These are phyloP conservation scores for Blepharisma stoltei DNA, from an alignment of 73 alveolate genomes.

Conservation along the genomic window DNA sequence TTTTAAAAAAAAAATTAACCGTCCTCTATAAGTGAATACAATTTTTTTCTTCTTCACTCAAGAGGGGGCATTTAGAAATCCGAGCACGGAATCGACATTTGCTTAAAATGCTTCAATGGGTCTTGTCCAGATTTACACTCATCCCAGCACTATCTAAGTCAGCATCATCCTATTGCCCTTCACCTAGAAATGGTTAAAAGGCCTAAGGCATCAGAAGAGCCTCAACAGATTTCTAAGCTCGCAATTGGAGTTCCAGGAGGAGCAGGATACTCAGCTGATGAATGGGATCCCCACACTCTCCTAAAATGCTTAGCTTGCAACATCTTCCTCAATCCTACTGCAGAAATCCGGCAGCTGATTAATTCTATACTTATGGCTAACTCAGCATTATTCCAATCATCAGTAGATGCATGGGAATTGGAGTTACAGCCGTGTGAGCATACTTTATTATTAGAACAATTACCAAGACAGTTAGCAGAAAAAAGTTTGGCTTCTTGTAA, in stretches of 20 bases:
- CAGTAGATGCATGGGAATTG: constrained; percentile 94
- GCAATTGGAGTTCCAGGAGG: constrained; percentile 97
- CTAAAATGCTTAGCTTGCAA: constrained; percentile 79
- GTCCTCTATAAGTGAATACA: too few relatives aligned
- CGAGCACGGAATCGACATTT: constrained; percentile 83
- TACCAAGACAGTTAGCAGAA: constrained; percentile 75
- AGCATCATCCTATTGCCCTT: constrained; percentile 81
- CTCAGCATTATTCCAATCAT: constrained; percentile 83
- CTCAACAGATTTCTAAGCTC: constrained; percentile 73
- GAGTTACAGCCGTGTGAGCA: constrained; percentile 93
- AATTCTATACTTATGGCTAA: constrained; percentile 75
- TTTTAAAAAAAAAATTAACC: too few relatives aligned
- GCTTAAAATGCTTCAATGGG: constrained; percentile 94
- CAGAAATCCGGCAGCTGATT: constrained; percentile 63
- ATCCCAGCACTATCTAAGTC: constrained; percentile 56
- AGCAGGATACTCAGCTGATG: constrained; percentile 68
- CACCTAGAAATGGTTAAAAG: constrained; percentile 73
- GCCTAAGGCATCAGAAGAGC: constrained; percentile 64
- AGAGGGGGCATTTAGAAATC: constrained; percentile 73
- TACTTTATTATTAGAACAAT: constrained; percentile 82
- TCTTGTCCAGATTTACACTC: constrained; percentile 80
- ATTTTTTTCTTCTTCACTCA: too few relatives aligned
- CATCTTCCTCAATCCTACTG: constrained; percentile 47
- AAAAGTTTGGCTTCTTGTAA: constrained; percentile 87
- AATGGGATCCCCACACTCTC: constrained; percentile 68